phyloP scores from a whole-genome alignment of 179 eudicot species.

The Beta lomatogona region DNA sequence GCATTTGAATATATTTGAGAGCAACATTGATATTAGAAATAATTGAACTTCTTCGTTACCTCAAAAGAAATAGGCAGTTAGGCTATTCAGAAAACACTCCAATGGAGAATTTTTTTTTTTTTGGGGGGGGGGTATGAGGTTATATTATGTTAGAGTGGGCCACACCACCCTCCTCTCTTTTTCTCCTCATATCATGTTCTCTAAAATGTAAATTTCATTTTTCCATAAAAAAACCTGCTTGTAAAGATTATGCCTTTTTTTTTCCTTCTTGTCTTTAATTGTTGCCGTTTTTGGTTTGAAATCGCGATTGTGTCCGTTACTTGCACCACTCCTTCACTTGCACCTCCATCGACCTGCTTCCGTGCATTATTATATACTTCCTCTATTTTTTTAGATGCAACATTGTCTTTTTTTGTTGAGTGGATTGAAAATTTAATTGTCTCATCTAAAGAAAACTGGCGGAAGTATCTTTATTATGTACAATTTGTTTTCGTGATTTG shows the following conservation, averaged over 20 bases:
- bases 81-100: no score
- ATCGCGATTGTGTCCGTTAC: neutral
- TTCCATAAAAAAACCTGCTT: neutral
- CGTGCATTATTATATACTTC: neutral
- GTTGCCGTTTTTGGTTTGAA: neutral
- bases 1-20: neutral
- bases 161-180: neutral
- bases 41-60: neutral
- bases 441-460: no score
- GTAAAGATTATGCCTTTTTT: neutral
- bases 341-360: neutral
- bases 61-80: no score
- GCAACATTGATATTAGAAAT: neutral
- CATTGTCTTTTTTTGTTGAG: no score
- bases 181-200: neutral
- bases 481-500: neutral
- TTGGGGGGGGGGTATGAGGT: no score
- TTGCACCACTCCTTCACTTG: neutral
- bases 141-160: neutral
- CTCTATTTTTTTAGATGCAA: neutral
- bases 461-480: no score
- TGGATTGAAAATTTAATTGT: no score
- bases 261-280: neutral
- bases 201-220: no score
- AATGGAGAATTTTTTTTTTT: no score